phyloP scores from a whole-genome alignment of 2,329 filamentous ascomycete species.

The Penicillium sp. region DNA sequence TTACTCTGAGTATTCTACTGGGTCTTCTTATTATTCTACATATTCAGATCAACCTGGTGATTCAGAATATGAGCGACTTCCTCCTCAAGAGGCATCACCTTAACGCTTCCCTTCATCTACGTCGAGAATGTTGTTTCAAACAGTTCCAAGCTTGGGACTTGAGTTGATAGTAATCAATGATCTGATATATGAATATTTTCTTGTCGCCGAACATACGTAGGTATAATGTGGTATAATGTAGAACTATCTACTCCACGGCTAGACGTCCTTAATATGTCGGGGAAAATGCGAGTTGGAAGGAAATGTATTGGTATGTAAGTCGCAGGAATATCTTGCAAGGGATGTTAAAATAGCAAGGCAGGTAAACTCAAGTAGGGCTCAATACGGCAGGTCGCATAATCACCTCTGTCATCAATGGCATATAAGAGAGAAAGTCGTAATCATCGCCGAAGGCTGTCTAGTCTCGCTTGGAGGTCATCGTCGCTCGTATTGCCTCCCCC shows the following conservation, averaged over 20 bases:
- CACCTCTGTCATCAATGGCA: not conserved
- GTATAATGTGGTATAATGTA: not conserved
- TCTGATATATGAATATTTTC: not conserved
- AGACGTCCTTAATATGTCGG: too few relatives aligned
- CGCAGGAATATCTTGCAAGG: constrained; percentile 1
- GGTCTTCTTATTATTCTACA: not conserved
- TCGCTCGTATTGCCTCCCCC: constrained; percentile 53
- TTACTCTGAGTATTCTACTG: not conserved
- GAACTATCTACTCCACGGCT: not conserved
- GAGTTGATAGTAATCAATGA: not conserved
- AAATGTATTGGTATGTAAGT: not conserved
- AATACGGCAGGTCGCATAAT: not conserved
- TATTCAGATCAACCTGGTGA: not conserved
- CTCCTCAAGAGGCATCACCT: not conserved
- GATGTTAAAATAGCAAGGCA: constrained; percentile 3
- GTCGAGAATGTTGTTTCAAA: not conserved
- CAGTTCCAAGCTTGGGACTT: not conserved
- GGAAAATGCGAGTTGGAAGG: not conserved
- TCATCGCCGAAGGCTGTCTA: constrained; percentile 69
- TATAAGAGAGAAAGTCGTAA: constrained; percentile 7
- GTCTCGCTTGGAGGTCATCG: constrained; percentile 83
- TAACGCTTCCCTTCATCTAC: not conserved
- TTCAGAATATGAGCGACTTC: not conserved
- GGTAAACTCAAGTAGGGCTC: not conserved
- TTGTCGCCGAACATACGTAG: not conserved